Evolutionary conservation across 2,329 filamentous ascomycete genomes (phyloP).

Genomic region (Ceratocystiopsis sp.): DNA sequence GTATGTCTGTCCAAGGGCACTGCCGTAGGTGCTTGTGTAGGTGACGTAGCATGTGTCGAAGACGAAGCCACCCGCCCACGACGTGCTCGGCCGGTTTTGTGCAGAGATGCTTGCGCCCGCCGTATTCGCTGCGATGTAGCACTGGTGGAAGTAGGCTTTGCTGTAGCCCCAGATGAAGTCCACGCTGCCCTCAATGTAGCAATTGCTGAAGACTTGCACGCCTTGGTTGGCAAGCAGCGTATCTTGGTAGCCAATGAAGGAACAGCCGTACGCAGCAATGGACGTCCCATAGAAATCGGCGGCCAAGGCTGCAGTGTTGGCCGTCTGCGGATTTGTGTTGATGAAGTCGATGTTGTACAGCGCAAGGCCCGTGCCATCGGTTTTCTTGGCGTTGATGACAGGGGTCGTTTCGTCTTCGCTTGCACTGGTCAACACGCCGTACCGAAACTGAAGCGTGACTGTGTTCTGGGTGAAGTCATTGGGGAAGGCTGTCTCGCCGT

Average conservation of each 20-base stretch:
- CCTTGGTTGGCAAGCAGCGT: slow-evolving; percentile 14
- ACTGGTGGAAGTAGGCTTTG: slow-evolving; percentile 15
- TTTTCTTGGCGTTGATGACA: slow-evolving; percentile 26
- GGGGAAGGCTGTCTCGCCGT: slow-evolving; percentile 16
- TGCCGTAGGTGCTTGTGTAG: slow-evolving; percentile 25
- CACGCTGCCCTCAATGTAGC: slow-evolving; percentile 17
- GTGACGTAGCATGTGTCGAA: slow-evolving; percentile 26
- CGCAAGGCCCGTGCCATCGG: slow-evolving; percentile 24
- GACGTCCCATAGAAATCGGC: slow-evolving; percentile 19
- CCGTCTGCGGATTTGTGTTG: slow-evolving; percentile 14
- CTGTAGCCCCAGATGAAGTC: slow-evolving; percentile 9
- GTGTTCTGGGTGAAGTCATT: slow-evolving; percentile 21
- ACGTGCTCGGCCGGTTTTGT: slow-evolving; percentile 14
- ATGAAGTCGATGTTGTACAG: slow-evolving; percentile 32
- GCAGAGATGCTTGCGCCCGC: slow-evolving; percentile 17
- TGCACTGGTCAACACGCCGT: slow-evolving; percentile 22
- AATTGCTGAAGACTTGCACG: slow-evolving; percentile 18
- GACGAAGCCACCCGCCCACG: slow-evolving; percentile 12
- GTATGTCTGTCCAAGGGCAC: slow-evolving; percentile 23
- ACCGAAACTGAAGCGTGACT: slow-evolving; percentile 20
- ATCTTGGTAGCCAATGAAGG: slow-evolving; percentile 16
- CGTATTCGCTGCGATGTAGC: slow-evolving; percentile 21
- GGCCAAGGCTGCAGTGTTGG: slow-evolving; percentile 13
- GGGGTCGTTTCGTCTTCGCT: slow-evolving; percentile 25
- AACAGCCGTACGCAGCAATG: slow-evolving; percentile 14